Conservation (phyloP, 129 eudicot genomes). For the Centella asiatica region DNA sequence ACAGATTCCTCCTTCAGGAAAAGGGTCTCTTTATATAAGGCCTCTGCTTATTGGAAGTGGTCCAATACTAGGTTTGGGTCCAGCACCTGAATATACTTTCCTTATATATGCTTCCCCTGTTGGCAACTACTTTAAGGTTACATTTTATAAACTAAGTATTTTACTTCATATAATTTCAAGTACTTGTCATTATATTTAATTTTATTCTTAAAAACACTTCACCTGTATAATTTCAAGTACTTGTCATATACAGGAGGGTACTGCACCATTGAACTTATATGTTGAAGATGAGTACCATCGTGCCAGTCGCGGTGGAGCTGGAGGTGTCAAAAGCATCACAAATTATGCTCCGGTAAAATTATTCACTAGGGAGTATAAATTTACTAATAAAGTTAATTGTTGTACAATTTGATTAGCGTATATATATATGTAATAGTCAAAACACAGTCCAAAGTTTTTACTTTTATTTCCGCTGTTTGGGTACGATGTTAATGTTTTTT, state of each 20-base stretch:
- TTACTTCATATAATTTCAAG: not conserved
- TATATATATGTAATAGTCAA: too few species aligned
- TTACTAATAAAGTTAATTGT: too few species aligned
- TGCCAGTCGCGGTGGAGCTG: conserved; percentile 77
- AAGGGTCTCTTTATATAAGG: conserved; percentile 82
- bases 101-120: conserved; percentile 89
- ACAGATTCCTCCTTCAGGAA: conserved; percentile 90
- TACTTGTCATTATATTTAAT: too few species aligned
- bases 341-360: conserved; percentile 73
- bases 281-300: conserved; percentile 64
- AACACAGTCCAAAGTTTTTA: too few species aligned
- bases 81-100: conserved; percentile 82
- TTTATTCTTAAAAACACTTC: too few species aligned
- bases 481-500: not conserved
- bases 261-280: conserved; percentile 51
- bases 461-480: too few species aligned
- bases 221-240: too few species aligned
- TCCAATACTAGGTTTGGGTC: conserved; percentile 64
- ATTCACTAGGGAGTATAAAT: too few species aligned
- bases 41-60: conserved; percentile 91
- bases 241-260: conserved; percentile 52
- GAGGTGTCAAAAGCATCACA: conserved; percentile 80
- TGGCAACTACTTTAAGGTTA: conserved; percentile 80
- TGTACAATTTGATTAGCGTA: too few species aligned
- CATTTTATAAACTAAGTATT: not conserved